Evolutionary conservation across 257 asterid genomes (phyloP), one percentile per base, ranked within the genome.

Genomic region (Solanum rostratum): DNA sequence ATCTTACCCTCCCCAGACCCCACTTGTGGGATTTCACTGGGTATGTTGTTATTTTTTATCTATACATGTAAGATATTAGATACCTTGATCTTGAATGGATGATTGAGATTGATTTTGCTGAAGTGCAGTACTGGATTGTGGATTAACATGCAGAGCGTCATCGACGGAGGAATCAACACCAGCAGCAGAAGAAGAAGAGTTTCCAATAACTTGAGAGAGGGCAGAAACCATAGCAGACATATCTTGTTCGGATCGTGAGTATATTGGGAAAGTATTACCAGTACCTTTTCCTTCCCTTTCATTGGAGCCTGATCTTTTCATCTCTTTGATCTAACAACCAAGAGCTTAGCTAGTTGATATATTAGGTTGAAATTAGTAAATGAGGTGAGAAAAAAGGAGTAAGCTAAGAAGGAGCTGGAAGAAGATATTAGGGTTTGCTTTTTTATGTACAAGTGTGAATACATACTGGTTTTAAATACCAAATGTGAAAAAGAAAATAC

Each of bases 161-260:
- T 46, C 66, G 30, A 20, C 2, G 9, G 85, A 52, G n/a, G 70
- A 45, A 81, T 57, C 30, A 54, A n/a, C n/a, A n/a, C 22, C 22
- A 16, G 82, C 65, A 1, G 86, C 68, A 13, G 59, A 66, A 18
- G 74, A 53, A 11, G 86, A 87, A 16, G 89, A 83, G 86, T 66
- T 87, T 13, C 98, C 98, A 50, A 94, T 90, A 46, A 95, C 98
- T 89, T 91, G 98, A 73, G 98, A 95, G 60, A 95, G 98, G 6
- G 90, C 98, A 70, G 93, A 87, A 84, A 95, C 98, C 92, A 95
- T 93, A 83, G 92, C 94, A 12, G 95, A 90, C 97, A 91, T 95
- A 68, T 95, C 98, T 1, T 94, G 96, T 59, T 90, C 94, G 5
- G 98, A 95, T 90, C 92, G 82, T 30, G 97, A 90, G 90, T 89